Base-by-base conservation (phyloP, 441 rosid species). In the Flueggea neowawraea region DNA sequence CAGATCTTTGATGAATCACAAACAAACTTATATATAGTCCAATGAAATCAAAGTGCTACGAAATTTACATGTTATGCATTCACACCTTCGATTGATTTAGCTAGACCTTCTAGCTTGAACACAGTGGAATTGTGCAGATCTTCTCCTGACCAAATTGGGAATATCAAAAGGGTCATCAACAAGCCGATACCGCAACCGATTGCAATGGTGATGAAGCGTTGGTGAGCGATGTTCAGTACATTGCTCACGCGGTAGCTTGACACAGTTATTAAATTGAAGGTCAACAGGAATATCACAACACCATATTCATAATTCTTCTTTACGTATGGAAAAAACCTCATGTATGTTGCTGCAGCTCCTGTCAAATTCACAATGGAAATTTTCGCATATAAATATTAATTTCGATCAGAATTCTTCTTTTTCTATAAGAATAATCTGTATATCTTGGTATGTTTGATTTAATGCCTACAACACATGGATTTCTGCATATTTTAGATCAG, bases 131-230 rank as follows among this genome's bases (percentile, higher is more conserved):
- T 84, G 31, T 93, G 97, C 36, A 93, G 90, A 73, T 88, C 91
- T 73, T 88, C 87, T 10, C 96, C 93, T 0, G 98, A 90, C 98
- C 97, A 94, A 64, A 62, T 83, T 0, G 97, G 98, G 60, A 85
- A 83, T 33, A 90, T 54, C 16, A 94, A 16, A 54, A 90, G 81
- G 54, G 82, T 80, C 90, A 81, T 85, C 75, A 82, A 73, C 16
- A 94, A 87, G 70, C 95, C 87, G 41, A 89, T 73, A 2, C 74
- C 96, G 17, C 93, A 84, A 56, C 97, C 97, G 12, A 85, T 69
- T 39, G 76, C 85, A 39, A 90, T 89, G 59, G 93, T 85, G 76
- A 79, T 84, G 63, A 90, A 53, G 15, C 96, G 84, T 6, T 89
- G 77, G 0, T 82, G 82, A 10, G 97, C 97, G 6, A 94, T 77